Evolutionary conservation across 78 protist genomes (phyloP).

Genomic region (Chrysochromulina tobinii): DNA sequence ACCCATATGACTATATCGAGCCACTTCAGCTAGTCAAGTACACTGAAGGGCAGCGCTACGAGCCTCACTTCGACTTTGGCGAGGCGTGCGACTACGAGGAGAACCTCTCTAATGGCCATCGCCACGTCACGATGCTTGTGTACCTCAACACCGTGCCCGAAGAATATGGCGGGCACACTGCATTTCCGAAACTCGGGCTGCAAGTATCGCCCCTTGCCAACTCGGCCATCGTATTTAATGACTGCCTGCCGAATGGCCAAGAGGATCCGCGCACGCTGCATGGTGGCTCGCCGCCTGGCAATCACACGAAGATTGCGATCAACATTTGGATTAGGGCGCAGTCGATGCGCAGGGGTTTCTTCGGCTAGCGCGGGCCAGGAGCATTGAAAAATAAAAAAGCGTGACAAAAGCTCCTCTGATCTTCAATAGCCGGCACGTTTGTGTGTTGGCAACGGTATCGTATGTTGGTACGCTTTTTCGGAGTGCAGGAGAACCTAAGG

Average conservation of each 20-base stretch:
- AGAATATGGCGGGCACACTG: not conserved
- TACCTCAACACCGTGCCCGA: not conserved
- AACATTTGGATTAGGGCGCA: not conserved
- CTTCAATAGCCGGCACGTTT: too few species aligned
- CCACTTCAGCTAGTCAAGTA: conserved; percentile 4
- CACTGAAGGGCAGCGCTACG: not conserved
- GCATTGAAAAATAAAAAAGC: too few species aligned
- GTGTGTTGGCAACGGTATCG: too few species aligned
- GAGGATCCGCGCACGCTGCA: conserved; percentile 23
- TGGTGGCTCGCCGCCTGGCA: not conserved
- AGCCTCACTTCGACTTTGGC: not conserved
- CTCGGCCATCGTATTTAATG: conserved; percentile 8
- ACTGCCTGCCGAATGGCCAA: not conserved
- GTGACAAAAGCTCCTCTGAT: too few species aligned
- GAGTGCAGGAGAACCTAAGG: too few species aligned
- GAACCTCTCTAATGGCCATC: not conserved
- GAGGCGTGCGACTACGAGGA: conserved; percentile 29
- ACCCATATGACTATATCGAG: not conserved
- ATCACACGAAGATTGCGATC: not conserved
- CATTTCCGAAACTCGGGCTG: not conserved
- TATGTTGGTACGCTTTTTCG: too few species aligned
- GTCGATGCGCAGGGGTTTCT: too few species aligned
- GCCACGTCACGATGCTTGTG: conserved; percentile 11
- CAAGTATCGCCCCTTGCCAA: not conserved
- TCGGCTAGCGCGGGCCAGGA: too few species aligned